Conservation (phyloP, 2,329 filamentous ascomycete genomes). For the Zasmidium citrigriseum region DNA sequence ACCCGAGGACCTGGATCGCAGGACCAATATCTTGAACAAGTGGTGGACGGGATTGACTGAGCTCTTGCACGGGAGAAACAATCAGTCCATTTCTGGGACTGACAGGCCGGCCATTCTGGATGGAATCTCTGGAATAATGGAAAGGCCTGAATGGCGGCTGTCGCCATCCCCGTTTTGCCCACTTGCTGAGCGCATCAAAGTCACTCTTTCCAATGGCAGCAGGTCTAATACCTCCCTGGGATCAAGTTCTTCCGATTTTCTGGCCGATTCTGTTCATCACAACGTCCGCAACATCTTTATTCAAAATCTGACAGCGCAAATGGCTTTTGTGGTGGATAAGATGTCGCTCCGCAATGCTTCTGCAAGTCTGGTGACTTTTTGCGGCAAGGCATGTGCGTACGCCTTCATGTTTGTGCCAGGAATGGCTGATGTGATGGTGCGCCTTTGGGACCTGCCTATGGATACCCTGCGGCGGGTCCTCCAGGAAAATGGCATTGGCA, state of each 20-base stretch:
- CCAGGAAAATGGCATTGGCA: constrained; percentile 64
- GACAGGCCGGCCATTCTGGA: constrained; percentile 81
- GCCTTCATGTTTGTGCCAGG: constrained; percentile 92
- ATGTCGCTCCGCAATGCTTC: constrained; percentile 77
- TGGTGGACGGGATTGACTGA: constrained; percentile 88
- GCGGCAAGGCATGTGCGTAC: constrained; percentile 87
- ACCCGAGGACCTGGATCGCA: constrained; percentile 80
- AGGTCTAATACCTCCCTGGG: constrained; percentile 59
- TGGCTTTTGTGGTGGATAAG: constrained; percentile 84
- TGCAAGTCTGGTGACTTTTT: constrained; percentile 72
- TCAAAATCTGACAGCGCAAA: constrained; percentile 77
- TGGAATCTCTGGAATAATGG: constrained; percentile 78
- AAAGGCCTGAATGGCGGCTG: constrained; percentile 81
- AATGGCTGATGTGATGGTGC: constrained; percentile 77
- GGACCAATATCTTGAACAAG: constrained; percentile 78
- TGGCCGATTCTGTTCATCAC: constrained; percentile 77
- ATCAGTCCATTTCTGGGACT: constrained; percentile 78
- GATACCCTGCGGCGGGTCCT: constrained; percentile 71
- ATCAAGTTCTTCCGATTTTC: constrained; percentile 61
- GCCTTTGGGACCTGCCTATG: constrained; percentile 74
- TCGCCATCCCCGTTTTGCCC: constrained; percentile 68
- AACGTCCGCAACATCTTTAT: constrained; percentile 87
- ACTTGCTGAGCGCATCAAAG: constrained; percentile 56
- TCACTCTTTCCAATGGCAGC: constrained; percentile 46
- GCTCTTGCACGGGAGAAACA: constrained; percentile 73